Evolutionary conservation across 2,329 filamentous ascomycete species (phyloP), one percentile per base, ranked within the genome.

Genomic region (Rachicladosporium sp.): DNA sequence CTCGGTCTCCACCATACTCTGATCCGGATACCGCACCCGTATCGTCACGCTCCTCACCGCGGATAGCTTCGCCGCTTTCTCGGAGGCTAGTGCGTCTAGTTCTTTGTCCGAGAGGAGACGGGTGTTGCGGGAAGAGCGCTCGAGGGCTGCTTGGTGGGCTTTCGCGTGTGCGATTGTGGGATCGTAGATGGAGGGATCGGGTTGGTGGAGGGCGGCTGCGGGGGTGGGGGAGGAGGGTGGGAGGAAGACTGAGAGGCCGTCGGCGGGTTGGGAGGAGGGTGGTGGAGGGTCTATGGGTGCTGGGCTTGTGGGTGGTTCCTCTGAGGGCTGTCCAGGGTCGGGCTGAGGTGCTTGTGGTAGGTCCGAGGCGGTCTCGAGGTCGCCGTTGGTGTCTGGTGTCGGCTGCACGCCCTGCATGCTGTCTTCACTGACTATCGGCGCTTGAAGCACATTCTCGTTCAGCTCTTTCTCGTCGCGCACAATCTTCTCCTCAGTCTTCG

Each of bases 11-110:
- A 87, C 76, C 38, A 80, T 78, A 42, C 78, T 82, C 50, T 88
- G 83, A 56, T 96, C 88, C 0, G 89, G 89, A 50, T 95, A 88
- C 19, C 88, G 81, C 36, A 95, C 74, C 47, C 83, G 86, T 46
- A 96, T 70, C 21, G 76, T 71, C 27, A 93, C 74, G 27, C 75
- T 74, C 37, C 73, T 76, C 44, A 88, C 70, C 4, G 73, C 70
- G 4, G 78, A 72, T 1, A 87, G 65, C 46, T 70, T 79, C 23
- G 78, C 76, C 35, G 74, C 73, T 38, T 80, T 76, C 13, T 74
- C 78, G 4, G 74, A 68, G 29, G 77, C 78, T 47, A 78, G 76
- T 15, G 79, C 78, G 29, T 78, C 80, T 8, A 93, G 67, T 56
- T 96, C 89, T 29, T 75, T 76, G 60, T 96, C 87, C 1, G 86